Percentiles rank a stretch among this genome's conserved stretches.
Conservation (phyloP, 2,329 filamentous ascomycete genomes). For the Diaporthe citri region DNA sequence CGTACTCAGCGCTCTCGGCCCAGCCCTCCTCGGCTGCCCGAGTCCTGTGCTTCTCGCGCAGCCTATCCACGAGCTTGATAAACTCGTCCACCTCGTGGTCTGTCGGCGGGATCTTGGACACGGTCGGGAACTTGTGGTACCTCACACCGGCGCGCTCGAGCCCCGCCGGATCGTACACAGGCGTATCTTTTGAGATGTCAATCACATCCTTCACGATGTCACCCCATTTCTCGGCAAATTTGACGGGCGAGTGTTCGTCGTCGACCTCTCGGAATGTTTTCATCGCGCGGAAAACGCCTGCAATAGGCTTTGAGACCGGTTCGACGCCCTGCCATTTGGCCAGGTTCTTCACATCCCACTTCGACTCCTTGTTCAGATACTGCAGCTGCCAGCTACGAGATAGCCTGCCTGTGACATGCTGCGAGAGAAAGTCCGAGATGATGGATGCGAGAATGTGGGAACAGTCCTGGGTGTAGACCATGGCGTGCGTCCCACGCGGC, state of each 20-base stretch:
- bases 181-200: conserved; percentile 91
- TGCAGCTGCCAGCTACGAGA: conserved; percentile 92
- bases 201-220: conserved; percentile 80
- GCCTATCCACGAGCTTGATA: conserved; percentile 67
- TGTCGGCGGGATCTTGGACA: conserved; percentile 88
- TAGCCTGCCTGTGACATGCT: conserved; percentile 81
- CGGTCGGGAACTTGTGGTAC: conserved; percentile 90
- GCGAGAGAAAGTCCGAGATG: conserved; percentile 83
- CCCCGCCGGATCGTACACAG: conserved; percentile 85
- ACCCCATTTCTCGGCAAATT: conserved; percentile 78
- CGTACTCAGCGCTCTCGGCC: conserved; percentile 52
- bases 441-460: conserved; percentile 83
- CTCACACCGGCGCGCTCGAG: conserved; percentile 75
- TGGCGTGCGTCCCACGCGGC: conserved; percentile 82
- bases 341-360: conserved; percentile 98
- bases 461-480: conserved; percentile 83
- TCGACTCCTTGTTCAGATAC: conserved; percentile 85
- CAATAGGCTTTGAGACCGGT: conserved; percentile 84
- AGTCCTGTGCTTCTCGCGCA: conserved; percentile 67
- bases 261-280: conserved; percentile 95
- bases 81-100: conserved; percentile 66
- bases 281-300: conserved; percentile 85
- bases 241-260: conserved; percentile 80
- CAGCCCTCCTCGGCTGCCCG: conserved; percentile 57
- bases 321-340: conserved; percentile 87